Conservation (phyloP, 768 basidiomycete species). For the Strobilomyces echinocephalus region DNA sequence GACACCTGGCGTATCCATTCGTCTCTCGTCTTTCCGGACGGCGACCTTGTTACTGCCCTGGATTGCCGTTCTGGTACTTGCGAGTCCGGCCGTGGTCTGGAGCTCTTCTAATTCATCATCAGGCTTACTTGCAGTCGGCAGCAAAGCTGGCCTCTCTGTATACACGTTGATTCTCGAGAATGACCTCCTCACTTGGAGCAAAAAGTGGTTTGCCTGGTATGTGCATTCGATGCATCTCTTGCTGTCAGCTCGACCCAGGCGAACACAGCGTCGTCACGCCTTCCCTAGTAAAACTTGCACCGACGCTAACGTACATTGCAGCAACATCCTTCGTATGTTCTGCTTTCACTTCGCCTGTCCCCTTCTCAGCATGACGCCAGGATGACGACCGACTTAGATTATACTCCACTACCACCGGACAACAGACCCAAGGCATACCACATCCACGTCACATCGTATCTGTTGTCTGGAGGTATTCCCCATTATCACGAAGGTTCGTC, state of each 20-base stretch:
- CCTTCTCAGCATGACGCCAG: conserved; percentile 33
- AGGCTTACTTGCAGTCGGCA: conserved; percentile 77
- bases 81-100: neutral
- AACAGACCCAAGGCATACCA: conserved; percentile 59
- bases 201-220: conserved; percentile 70
- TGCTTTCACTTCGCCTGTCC: neutral
- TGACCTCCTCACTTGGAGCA: conserved; percentile 78
- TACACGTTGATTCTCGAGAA: conserved; percentile 77
- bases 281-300: conserved; percentile 59
- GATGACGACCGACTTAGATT: conserved; percentile 55
- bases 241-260: conserved; percentile 8
- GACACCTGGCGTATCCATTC: conserved; percentile 79
- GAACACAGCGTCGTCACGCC: conserved; percentile 44
- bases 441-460: conserved; percentile 74
- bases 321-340: conserved; percentile 52
- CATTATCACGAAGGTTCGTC: conserved; percentile 58
- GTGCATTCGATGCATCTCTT: conserved; percentile 14
- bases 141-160: conserved; percentile 54
- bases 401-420: conserved; percentile 69
- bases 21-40: conserved; percentile 60
- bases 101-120: conserved; percentile 25
- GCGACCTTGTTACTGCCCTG: conserved; percentile 52
- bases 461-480: conserved; percentile 69
- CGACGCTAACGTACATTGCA: conserved; percentile 71
- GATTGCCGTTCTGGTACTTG: conserved; percentile 70